phyloP scores from a whole-genome alignment of 495 filamentous ascomycete species.

The Sordaria brevicollis region DNA sequence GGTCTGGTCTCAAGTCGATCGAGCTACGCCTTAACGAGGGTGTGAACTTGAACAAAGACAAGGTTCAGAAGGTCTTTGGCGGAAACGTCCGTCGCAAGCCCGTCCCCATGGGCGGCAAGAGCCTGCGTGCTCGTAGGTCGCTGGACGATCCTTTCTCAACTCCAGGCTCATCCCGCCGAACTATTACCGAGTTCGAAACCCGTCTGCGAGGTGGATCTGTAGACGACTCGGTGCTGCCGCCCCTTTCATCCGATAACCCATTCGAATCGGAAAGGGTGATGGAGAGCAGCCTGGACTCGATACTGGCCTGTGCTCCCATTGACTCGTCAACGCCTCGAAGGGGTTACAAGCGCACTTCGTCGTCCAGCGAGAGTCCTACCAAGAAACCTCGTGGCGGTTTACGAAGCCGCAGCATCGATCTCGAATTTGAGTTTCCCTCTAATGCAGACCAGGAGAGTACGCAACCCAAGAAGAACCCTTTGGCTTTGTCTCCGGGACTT shows the following conservation, averaged over 20 bases:
- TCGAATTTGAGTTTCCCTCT: neutral
- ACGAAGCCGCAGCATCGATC: neutral
- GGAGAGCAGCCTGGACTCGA: slow-evolving; percentile 1
- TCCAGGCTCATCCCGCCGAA: neutral
- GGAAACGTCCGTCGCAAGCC: slow-evolving; percentile 16
- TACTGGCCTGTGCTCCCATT: slow-evolving; percentile 1
- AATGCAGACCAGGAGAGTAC: neutral
- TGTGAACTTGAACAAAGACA: slow-evolving; percentile 13
- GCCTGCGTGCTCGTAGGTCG: slow-evolving; percentile 7
- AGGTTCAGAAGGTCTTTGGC: slow-evolving; percentile 12
- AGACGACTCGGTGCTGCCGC: slow-evolving; percentile 1
- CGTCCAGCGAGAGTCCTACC: neutral
- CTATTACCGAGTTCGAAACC: slow-evolving; percentile 6
- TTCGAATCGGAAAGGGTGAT: slow-evolving; percentile 6
- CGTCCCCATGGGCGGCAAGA: slow-evolving; percentile 9
- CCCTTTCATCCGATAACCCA: slow-evolving; percentile 2
- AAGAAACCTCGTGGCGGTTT: neutral
- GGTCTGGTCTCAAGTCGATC: neutral
- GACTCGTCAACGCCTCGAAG: slow-evolving; percentile 5
- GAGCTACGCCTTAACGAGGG: slow-evolving; percentile 20
- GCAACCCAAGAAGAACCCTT: neutral
- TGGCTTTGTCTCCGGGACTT: neutral
- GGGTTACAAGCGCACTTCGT: neutral
- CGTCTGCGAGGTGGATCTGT: slow-evolving; percentile 5
- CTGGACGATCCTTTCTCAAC: slow-evolving; percentile 26